Conservation (phyloP, 495 filamentous ascomycete species). For the Penicillium canescens region DNA sequence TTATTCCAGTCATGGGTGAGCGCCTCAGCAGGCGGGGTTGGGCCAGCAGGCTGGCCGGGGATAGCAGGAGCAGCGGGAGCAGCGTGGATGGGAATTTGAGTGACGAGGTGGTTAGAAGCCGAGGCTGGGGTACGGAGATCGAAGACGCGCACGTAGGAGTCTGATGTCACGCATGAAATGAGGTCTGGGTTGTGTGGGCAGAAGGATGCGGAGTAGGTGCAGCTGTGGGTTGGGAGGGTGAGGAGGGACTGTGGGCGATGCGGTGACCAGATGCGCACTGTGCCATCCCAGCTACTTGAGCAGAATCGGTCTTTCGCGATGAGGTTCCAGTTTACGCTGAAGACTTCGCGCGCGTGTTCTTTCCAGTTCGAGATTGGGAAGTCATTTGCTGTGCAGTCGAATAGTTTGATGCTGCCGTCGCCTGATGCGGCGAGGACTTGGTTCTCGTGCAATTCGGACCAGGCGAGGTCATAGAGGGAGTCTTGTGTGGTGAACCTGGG, state of each 20-base stretch:
- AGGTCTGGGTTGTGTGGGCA: conserved; percentile 76
- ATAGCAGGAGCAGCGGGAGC: conserved; percentile 45
- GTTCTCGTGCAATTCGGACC: conserved; percentile 92
- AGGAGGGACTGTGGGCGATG: conserved; percentile 65
- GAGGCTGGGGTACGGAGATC: conserved; percentile 82
- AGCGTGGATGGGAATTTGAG: conserved; percentile 76
- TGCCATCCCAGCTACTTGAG: conserved; percentile 91
- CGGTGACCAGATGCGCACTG: conserved; percentile 89
- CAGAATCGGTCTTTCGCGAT: conserved; percentile 87
- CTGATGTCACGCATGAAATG: conserved; percentile 78
- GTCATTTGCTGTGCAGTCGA: conserved; percentile 72
- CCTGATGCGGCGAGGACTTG: conserved; percentile 85
- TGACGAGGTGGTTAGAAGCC: conserved; percentile 77
- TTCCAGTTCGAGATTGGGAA: conserved; percentile 87
- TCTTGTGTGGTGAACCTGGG: conserved; percentile 92
- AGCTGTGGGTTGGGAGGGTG: conserved; percentile 85
- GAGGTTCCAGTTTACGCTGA: conserved; percentile 89
- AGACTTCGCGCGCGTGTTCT: conserved; percentile 90
- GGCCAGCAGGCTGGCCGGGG: conserved; percentile 34
- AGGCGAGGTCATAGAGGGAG: conserved; percentile 87
- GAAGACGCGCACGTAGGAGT: conserved; percentile 84
- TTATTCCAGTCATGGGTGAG: conserved; percentile 99
- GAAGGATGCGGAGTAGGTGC: conserved; percentile 86
- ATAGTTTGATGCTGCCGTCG: conserved; percentile 93
- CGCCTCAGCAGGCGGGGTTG: conserved; percentile 65